A percentile compares a stretch with the other conserved stretches of the same genome.
phyloP scores from a whole-genome alignment of 176 grass and related monocot species.

The Zizania latifolia region DNA sequence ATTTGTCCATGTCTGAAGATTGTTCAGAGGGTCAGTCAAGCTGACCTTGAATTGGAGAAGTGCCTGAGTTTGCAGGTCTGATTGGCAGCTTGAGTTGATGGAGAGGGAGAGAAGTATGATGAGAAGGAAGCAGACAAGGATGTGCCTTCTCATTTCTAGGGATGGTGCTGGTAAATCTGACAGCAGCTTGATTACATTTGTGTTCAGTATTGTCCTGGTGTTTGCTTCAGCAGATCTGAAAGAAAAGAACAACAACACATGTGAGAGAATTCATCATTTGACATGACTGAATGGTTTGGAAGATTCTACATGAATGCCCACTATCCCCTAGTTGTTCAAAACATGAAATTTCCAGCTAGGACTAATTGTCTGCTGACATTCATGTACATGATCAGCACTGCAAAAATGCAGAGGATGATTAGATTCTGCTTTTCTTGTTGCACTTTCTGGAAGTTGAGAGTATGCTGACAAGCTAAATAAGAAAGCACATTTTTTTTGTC shows the following conservation, averaged over 20 bases:
- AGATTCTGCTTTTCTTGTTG: background rate
- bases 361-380: background rate
- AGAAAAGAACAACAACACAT: background rate
- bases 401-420: no score
- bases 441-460: background rate
- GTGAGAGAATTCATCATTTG: background rate
- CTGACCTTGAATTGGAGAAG: constrained; percentile 67
- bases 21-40: constrained; percentile 53
- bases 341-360: background rate
- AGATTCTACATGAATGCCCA: background rate
- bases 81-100: constrained; percentile 33
- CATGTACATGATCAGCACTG: background rate
- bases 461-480: background rate
- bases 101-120: constrained; percentile 34
- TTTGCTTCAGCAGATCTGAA: constrained; percentile 28
- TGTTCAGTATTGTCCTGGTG: background rate
- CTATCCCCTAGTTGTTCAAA: background rate
- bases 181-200: constrained; percentile 20
- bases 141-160: constrained; percentile 28
- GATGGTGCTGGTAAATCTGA: constrained; percentile 6
- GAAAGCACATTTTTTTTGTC: background rate
- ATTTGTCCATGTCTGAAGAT: constrained; percentile 60
- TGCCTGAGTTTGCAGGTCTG: constrained; percentile 34
- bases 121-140: constrained; percentile 36
- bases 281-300: background rate